Base-by-base conservation (phyloP, 768 basidiomycete genomes). In the Exsudoporus frostii region DNA sequence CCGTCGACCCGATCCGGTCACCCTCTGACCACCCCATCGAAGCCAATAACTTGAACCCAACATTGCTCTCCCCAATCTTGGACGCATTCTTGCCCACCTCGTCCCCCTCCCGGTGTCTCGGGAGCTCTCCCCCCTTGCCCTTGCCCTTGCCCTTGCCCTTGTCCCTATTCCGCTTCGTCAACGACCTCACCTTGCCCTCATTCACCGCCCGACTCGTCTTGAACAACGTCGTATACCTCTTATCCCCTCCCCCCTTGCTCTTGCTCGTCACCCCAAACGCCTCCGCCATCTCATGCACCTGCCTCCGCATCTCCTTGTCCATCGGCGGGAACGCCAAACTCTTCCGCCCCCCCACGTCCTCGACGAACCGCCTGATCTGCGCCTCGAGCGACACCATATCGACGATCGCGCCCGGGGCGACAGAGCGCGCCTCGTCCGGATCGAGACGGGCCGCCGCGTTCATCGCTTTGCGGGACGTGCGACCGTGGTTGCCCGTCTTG, bases 21-120 rank as follows among this genome's bases (percentile, higher is more conserved):
- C 93, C 93, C 61, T 92, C 90, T 4, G 81, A 67, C 93, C 93
- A 96, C 38, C 95, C 95, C 95, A 98, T 97, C 55, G 80, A 76
- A 15, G 86, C 83, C 57, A 98, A 67, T 83, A 98, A 81, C 72
- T 73, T 82, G 74, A 96, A 97, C 0, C 96, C 96, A 45, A 94
- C 64, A 60, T 98, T 98, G 2, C 81, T 73, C 57, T 80, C 75
- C 14, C 81, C 85, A 49, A 98, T 87, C 73, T 86, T 92, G 2
- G 89, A 89, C 14, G 91, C 92, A 44, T 85, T 85, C 76, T 86
- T 86, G 15, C 94, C 94, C 42, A 97, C 92, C 58, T 86, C 85
- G 46, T 95, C 92, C 25, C 94, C 94, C 32, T 97, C 94, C 43
- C 73, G 76, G 49, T 88, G 88, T 52, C 73, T 74, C 19, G 82